Base-by-base conservation (phyloP, 441 rosid species). In the Arabidopsis hybrid region DNA sequence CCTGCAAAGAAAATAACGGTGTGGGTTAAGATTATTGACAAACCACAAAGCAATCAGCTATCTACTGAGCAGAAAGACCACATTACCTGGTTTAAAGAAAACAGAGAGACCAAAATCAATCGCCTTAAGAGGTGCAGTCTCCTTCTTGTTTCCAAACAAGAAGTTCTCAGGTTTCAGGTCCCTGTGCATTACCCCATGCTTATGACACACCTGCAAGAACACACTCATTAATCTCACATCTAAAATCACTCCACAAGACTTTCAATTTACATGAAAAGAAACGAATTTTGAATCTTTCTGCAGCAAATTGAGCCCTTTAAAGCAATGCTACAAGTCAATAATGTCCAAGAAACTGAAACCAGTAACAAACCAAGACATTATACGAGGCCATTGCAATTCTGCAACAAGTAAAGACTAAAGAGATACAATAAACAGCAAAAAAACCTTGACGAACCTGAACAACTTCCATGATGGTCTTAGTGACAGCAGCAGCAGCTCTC, bases 41-140 rank as follows among this genome's bases (percentile, higher is more conserved):
- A 8, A 7, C 45, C 13, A 17, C 55, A 71, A 70, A 32, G 40
- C 46, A 47, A n/a, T 67, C 36, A 46, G 42, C 17, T 62, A 6
- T 51, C 38, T 12, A 26, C 11, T 16, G 7, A 43, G 13, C 46
- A 26, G 5, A 7, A 60, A 58, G 55, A 71, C 29, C 31, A 59
- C 72, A 72, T 70, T 89, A 89, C 95, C 89, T 61, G 92, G 92
- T 69, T 85, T 82, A 71, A 89, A 89, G 83, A 89, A 87, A 61
- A 89, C 88, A 46, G 94, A 87, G 70, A 89, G 80, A 17, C 94
- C 94, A 61, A 89, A 89, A 78, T 89, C 94, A 69, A 89, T 87
- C 1, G 94, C 84, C 82, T 89, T 89, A 17, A 89, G 71, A 51
- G 87, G 77, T 9, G 91, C 85, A n/a, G 84, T 84, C 82, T 89